phyloP scores from a whole-genome alignment of 2,329 filamentous ascomycete species.

The Xylaria sp. region DNA sequence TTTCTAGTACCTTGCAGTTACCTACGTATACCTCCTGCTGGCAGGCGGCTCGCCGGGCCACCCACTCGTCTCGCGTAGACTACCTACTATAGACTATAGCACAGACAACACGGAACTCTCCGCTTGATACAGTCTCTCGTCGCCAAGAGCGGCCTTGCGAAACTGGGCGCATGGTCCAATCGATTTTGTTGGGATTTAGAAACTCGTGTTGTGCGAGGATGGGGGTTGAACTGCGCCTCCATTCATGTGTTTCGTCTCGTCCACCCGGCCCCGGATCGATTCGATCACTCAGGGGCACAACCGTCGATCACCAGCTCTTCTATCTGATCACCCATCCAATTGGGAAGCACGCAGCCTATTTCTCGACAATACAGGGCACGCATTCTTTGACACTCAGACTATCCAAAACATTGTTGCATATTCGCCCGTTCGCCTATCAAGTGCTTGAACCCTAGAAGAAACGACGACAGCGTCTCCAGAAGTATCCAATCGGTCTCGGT shows the following conservation, averaged over 20 bases:
- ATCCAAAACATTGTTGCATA: neutral
- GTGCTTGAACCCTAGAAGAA: too few species aligned
- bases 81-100: too few species aligned
- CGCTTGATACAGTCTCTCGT: neutral
- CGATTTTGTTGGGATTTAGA: slow-evolving; percentile 14
- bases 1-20: too few species aligned
- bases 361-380: too few species aligned
- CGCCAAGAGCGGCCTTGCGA: neutral
- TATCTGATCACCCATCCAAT: neutral
- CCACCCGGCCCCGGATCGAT: slow-evolving; percentile 12
- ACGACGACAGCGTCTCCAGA: too few species aligned
- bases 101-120: slow-evolving; percentile 9
- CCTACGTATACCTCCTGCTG: too few species aligned
- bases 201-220: neutral
- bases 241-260: slow-evolving; percentile 18
- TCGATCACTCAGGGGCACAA: slow-evolving; percentile 5
- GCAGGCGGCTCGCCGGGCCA: too few species aligned
- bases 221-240: slow-evolving; percentile 22
- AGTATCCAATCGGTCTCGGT: too few species aligned
- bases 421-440: neutral
- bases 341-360: neutral
- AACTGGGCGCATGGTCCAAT: slow-evolving; percentile 11
- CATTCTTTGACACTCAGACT: too few species aligned
- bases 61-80: too few species aligned
- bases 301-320: neutral